Base-by-base conservation (phyloP, 768 basidiomycete genomes). In the Asterophora lycoperdoides region DNA sequence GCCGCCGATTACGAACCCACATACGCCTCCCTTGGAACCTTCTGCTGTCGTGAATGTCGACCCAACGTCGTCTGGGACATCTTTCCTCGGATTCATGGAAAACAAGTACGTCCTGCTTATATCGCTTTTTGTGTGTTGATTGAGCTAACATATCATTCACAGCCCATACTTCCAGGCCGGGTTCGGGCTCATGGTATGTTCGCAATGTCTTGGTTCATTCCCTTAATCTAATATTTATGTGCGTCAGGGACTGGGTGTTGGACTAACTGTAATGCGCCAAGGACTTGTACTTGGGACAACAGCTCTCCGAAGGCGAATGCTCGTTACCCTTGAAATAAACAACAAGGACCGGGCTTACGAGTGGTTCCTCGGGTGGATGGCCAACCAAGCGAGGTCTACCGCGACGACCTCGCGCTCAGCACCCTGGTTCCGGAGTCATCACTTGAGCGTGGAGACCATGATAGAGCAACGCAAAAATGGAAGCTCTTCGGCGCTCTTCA, bases 131-230 rank as follows among this genome's bases (percentile, higher is more conserved):
- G 17, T 45, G 17, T 38, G 10, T n/a, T 49, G 41, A 52, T 45
- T 36, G 26, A 46, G 33, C 44, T 52, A 47, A 56, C 60, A 49
- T 53, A 60, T 69, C 62, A 78, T 77, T 69, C 59, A 61, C 59
- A 99, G 96, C 64, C 95, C 93, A 32, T 94, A 93, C 71, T 98
- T 99, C 64, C 91, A 95, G 64, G 96, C 95, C 41, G 95, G 96
- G 20, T 97, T 97, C 60, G 96, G 95, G 30, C 79, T 99, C 32
- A 94, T 98, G 93, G 95, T 94, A 40, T 56, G 60, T 35, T n/a
- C 19, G 14, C 30, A 15, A 0, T 38, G 13, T 2, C 36, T 8
- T 23, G 23, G 3, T 14, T 6, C 2, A 15, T 1, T 18, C 8
- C 18, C 19, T 9, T 37, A 15, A 46, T 38, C 8, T 17, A 17